Evolutionary conservation across 2,329 filamentous ascomycete species (phyloP).

Genomic region (Colletotrichum abscissum): DNA sequence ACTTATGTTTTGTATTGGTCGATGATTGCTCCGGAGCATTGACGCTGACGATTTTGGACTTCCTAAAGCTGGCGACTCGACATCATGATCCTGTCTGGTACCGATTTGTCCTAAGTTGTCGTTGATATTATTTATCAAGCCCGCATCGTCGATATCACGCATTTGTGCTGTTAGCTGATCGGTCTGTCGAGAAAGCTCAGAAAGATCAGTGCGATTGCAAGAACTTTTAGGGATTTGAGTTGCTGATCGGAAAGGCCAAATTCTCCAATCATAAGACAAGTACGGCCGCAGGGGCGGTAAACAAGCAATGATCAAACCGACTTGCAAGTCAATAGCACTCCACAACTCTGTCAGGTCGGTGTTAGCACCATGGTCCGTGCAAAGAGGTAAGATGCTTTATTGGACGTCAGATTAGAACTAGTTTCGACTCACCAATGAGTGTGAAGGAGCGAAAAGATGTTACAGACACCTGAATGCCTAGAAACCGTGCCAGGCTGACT

Average conservation of each 20-base stretch:
- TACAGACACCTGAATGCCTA: not conserved
- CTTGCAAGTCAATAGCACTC: not conserved
- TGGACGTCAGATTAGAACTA: fast-evolving
- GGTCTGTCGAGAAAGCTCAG: not conserved
- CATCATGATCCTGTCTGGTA: not conserved
- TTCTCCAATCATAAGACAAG: not conserved
- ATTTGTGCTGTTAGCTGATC: not conserved
- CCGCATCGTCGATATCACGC: too few species aligned
- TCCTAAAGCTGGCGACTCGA: too few species aligned
- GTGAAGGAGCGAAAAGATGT: not conserved
- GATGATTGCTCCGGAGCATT: not conserved
- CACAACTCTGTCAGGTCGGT: not conserved
- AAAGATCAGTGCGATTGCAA: not conserved
- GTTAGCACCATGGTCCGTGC: not conserved
- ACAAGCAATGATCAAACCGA: not conserved
- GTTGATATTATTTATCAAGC: not conserved
- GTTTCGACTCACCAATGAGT: not conserved
- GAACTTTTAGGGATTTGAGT: not conserved
- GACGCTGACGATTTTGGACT: not conserved
- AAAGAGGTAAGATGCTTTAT: not conserved
- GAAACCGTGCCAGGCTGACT: not conserved
- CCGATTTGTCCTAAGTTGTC: not conserved
- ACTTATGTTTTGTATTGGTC: not conserved
- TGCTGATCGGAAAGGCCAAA: not conserved
- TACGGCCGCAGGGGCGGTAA: constrained; percentile 4